These are phyloP conservation scores for Exobasidium cylindrosporum DNA, from an alignment of 1,284 basidiomycete genomes.

Conservation along the genomic window DNA sequence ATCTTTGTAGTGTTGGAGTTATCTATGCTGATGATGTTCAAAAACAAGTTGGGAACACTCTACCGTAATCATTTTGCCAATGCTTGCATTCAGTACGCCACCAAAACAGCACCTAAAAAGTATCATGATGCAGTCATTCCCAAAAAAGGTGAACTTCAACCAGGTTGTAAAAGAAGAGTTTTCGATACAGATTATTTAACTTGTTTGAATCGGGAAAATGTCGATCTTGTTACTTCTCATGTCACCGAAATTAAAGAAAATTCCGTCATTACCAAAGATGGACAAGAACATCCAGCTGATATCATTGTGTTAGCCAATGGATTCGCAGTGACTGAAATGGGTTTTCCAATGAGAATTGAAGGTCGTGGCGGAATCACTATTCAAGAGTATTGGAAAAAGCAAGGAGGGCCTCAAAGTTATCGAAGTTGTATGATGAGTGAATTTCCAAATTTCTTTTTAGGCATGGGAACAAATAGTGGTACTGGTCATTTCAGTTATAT, in stretches of 20 bases:
- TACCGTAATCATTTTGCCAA: slow-evolving; percentile 34
- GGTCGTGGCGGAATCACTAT: slow-evolving; percentile 27
- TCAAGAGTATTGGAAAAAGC: slow-evolving; percentile 42
- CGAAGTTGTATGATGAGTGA: slow-evolving; percentile 36
- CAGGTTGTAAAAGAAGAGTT: slow-evolving; percentile 48
- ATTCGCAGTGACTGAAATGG: slow-evolving; percentile 34
- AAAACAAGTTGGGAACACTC: slow-evolving; percentile 27
- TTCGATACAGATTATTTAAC: slow-evolving; percentile 48
- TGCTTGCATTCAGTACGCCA: slow-evolving; percentile 35
- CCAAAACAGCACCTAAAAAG: slow-evolving; percentile 42
- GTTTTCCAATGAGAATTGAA: slow-evolving; percentile 42
- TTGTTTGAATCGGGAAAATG: slow-evolving; percentile 33
- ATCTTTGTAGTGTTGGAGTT: slow-evolving; percentile 45
- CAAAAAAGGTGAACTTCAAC: slow-evolving; percentile 34
- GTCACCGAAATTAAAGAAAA: slow-evolving; percentile 41
- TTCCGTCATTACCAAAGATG: slow-evolving; percentile 42
- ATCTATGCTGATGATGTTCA: slow-evolving; percentile 35
- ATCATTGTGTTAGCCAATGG: slow-evolving; percentile 53
- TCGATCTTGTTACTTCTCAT: slow-evolving; percentile 35
- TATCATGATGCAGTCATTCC: slow-evolving; percentile 48
- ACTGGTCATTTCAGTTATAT: slow-evolving; percentile 48
- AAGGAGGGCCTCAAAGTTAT: slow-evolving; percentile 43
- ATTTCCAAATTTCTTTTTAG: slow-evolving; percentile 50
- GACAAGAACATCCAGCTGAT: slow-evolving; percentile 44
- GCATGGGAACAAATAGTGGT: slow-evolving; percentile 46